A percentile compares a stretch with the other conserved stretches of the same genome.
Conservation (phyloP, 257 asterid species). For the Petrea volubilis region DNA sequence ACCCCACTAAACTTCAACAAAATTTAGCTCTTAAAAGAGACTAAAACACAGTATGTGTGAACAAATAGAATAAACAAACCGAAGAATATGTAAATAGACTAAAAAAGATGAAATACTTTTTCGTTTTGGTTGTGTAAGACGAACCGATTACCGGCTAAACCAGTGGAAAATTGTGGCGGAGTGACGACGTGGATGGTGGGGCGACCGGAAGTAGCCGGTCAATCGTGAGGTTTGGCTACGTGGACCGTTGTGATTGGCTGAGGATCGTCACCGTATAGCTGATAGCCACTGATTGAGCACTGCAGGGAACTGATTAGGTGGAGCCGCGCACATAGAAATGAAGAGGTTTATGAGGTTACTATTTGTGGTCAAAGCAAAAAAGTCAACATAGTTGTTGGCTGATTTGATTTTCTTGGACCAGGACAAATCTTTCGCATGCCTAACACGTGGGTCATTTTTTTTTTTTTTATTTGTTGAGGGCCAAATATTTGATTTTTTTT, state of each 20-base stretch:
- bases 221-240: background rate
- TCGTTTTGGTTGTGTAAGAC: background rate
- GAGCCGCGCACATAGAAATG: background rate
- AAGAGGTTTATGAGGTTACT: background rate
- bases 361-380: background rate
- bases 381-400: background rate
- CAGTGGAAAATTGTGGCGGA: background rate
- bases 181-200: background rate
- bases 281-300: background rate
- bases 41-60: background rate
- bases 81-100: background rate
- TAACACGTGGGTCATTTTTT: conserved; percentile 3
- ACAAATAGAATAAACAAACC: background rate
- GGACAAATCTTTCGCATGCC: conserved; percentile 4
- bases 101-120: background rate
- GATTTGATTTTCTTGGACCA: background rate
- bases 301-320: background rate
- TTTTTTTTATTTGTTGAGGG: background rate
- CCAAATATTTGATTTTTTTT: background rate
- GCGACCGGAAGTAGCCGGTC: conserved; percentile 8
- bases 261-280: conserved; percentile 25
- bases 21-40: background rate
- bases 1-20: conserved; percentile 8
- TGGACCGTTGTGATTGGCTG: conserved; percentile 26
- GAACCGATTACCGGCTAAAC: conserved; percentile 16